phyloP scores from a whole-genome alignment of 345 rosid genomes.

The Erodium maritimum region DNA sequence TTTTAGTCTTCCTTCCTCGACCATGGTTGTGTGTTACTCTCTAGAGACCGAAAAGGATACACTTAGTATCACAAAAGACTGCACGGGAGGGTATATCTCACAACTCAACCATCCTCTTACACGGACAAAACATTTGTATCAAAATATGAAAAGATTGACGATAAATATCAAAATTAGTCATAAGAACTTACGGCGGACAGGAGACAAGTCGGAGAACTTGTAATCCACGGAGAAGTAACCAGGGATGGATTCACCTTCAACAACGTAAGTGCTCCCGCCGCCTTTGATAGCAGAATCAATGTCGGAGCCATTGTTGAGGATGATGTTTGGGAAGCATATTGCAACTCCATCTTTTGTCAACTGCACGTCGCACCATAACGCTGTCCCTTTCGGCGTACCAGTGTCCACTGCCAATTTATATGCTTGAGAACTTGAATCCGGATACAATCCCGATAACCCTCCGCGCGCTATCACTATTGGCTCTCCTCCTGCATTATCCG shows the following conservation, averaged over 20 bases:
- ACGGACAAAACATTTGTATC: too few relatives aligned
- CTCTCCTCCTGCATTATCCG: conserved; percentile 37
- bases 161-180: background rate
- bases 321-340: conserved; percentile 59
- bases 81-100: too few relatives aligned
- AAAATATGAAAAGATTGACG: too few relatives aligned
- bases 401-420: conserved; percentile 24
- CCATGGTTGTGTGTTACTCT: too few relatives aligned
- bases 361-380: conserved; percentile 83
- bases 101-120: too few relatives aligned
- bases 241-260: conserved; percentile 37
- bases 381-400: conserved; percentile 19
- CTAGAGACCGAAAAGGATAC: too few relatives aligned
- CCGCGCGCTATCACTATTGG: conserved; percentile 79
- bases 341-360: conserved; percentile 66
- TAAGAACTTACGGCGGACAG: conserved; percentile 35
- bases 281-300: background rate
- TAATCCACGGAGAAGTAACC: conserved; percentile 79
- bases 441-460: conserved; percentile 79
- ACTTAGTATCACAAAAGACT: too few relatives aligned
- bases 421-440: conserved; percentile 50
- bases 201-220: conserved; percentile 25
- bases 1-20: too few relatives aligned
- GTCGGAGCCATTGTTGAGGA: conserved; percentile 36
- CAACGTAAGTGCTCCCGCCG: conserved; percentile 19